Percentiles rank a stretch among this genome's conserved stretches.
Evolutionary conservation across 1,139 yeast genomes (phyloP).

Genomic region (Meyerozyma carpophila): DNA sequence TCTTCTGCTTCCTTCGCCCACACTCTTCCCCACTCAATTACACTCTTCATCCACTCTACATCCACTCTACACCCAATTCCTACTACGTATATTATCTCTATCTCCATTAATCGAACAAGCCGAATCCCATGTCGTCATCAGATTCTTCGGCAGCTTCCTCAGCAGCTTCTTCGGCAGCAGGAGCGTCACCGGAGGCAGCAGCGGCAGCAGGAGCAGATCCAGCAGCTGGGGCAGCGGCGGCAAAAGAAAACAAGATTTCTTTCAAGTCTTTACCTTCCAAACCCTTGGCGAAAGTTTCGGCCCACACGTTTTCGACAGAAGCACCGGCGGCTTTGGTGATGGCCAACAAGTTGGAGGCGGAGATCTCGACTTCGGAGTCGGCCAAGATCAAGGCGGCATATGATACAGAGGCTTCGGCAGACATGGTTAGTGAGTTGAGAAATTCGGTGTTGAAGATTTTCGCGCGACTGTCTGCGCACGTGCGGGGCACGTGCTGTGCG

Average conservation of each 20-base stretch:
- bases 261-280: conserved; percentile 94
- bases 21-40: too few species aligned
- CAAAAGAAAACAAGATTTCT: conserved; percentile 80
- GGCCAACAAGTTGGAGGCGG: conserved; percentile 86
- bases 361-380: conserved; percentile 92
- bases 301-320: conserved; percentile 83
- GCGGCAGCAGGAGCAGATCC: conserved; percentile 39
- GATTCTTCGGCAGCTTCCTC: conserved; percentile 53
- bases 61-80: too few species aligned
- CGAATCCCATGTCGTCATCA: conserved; percentile 85
- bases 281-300: conserved; percentile 93
- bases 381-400: conserved; percentile 98
- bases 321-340: conserved; percentile 90
- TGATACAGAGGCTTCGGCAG: conserved; percentile 61
- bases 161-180: conserved; percentile 45
- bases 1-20: too few species aligned
- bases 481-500: not conserved
- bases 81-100: not conserved
- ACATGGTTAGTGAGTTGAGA: conserved; percentile 27
- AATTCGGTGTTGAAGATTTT: not conserved
- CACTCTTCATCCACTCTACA: too few species aligned
- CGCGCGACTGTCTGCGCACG: not conserved
- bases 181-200: conserved; percentile 61
- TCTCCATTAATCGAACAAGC: conserved; percentile 50
- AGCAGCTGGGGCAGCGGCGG: conserved; percentile 44